Conservation (phyloP, 208 protist genomes). For the Acanthamoeba pearcei region DNA sequence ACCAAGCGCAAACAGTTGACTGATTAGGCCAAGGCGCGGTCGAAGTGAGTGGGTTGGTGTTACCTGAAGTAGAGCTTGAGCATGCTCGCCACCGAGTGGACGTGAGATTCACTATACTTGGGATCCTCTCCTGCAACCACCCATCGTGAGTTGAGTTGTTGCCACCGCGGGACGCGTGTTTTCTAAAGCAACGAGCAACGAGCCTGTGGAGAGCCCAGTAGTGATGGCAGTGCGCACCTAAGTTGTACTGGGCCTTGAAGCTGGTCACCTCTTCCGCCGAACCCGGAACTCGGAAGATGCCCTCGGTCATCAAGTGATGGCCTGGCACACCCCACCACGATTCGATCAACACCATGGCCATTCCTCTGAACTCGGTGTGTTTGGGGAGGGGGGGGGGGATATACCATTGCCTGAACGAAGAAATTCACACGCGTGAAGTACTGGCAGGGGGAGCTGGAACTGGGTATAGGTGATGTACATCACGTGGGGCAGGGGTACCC, state of each 20-base stretch:
- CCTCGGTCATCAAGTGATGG: not conserved
- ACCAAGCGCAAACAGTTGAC: not conserved
- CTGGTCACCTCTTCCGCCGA: not conserved
- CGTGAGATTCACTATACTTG: not conserved
- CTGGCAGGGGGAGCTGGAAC: constrained; percentile 10
- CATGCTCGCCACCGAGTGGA: constrained; percentile 33
- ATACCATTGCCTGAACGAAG: not conserved
- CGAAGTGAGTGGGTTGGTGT: not conserved
- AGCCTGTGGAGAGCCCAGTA: not conserved
- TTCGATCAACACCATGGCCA: not conserved
- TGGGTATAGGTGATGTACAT: constrained; percentile 66
- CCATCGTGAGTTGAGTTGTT: not conserved
- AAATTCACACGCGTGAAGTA: constrained; percentile 11
- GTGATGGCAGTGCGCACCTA: not conserved
- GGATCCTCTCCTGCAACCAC: not conserved
- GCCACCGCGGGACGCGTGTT: not conserved
- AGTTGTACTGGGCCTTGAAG: constrained; percentile 30
- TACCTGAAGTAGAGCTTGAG: constrained; percentile 57
- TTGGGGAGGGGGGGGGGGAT: not conserved
- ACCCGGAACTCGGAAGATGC: constrained; percentile 44
- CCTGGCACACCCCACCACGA: not conserved
- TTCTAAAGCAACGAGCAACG: not conserved
- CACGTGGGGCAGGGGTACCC: constrained; percentile 32
- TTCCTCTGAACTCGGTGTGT: no score
- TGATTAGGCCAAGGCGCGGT: no score